Evolutionary conservation across 352 stramenopile genomes (phyloP), one percentile per base, ranked within the genome.

Genomic region (Halophytophthora batemanensis): DNA sequence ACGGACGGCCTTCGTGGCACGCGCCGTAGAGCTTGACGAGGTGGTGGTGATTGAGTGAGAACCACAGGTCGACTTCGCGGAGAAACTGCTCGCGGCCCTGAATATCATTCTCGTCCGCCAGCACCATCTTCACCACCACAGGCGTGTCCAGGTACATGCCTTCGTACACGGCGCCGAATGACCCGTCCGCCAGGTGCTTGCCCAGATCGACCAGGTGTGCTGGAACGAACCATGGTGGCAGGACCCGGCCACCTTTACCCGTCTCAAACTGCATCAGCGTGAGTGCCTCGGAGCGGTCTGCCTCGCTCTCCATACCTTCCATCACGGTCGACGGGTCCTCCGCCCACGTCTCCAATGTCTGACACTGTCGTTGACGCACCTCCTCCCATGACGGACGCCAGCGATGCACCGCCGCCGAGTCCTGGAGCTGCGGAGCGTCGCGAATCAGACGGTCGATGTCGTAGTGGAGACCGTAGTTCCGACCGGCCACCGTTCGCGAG

Each of bases 241-340:
- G 47, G 1, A n/a, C 35, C n/a, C 49, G 53, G 48, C 45, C 49
- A 15, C 54, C 54, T 44, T 67, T 71, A 13, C 53, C 40, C 11
- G 60, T 29, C 40, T 71, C 62, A 13, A 71, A 71, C 25, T 71
- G 52, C 21, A 64, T 47, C 18, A 71, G 23, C 48, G 64, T 63
- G 37, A 58, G 57, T 2, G 52, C 62, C 33, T 67, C 58, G 12
- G 54, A 43, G 34, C 49, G 53, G 7, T 34, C 31, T 23, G 50
- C 52, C 1, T 45, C 28, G 33, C 64, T 31, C 17, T 14, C 56
- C 28, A 68, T 49, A 14, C 55, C 34, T 13, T 56, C 29, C 19
- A 33, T 49, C 3, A 17, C 33, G 2, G 33, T 5, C 10, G 33
- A 4, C 33, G 33, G 33, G 2, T 38, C 15, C 33, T 38, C 3